phyloP scores from a whole-genome alignment of 345 rosid genomes.

The Citrus hindsii region DNA sequence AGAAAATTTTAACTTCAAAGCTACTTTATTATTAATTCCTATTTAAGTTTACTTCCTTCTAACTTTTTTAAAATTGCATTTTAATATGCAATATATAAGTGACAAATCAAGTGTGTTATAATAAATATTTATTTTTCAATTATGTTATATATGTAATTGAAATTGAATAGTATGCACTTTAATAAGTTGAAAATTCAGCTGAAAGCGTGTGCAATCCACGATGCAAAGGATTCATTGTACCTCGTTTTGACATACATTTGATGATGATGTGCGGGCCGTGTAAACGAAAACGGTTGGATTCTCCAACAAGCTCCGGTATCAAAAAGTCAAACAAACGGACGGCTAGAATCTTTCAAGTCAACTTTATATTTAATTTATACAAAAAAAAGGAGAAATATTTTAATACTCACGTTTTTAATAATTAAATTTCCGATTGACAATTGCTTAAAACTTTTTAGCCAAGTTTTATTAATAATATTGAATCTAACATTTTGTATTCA shows the following conservation, averaged over 20 bases:
- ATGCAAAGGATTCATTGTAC: background rate
- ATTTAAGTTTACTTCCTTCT: background rate
- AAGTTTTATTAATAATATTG: too few species aligned
- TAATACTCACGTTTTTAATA: background rate
- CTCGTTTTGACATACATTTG: background rate
- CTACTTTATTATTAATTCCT: background rate
- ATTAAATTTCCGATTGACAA: too few species aligned
- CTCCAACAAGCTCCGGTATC: background rate
- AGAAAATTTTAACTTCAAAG: background rate
- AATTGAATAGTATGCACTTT: too few species aligned
- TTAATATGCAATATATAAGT: too few species aligned
- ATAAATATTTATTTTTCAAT: too few species aligned
- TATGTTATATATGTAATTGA: too few species aligned
- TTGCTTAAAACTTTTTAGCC: background rate
- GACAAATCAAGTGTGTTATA: too few species aligned
- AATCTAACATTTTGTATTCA: too few species aligned
- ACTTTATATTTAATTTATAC: background rate
- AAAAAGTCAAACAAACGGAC: slow-evolving; percentile 7
- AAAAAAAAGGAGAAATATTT: too few species aligned
- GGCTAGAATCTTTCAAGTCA: background rate
- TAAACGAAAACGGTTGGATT: background rate
- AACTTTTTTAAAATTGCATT: too few species aligned
- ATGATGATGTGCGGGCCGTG: background rate
- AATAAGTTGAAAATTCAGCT: background rate
- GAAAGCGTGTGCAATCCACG: background rate